These are phyloP conservation scores for Pseudogymnoascus sp. DNA, from an alignment of 2,329 filamentous ascomycete species.

Conservation along the genomic window DNA sequence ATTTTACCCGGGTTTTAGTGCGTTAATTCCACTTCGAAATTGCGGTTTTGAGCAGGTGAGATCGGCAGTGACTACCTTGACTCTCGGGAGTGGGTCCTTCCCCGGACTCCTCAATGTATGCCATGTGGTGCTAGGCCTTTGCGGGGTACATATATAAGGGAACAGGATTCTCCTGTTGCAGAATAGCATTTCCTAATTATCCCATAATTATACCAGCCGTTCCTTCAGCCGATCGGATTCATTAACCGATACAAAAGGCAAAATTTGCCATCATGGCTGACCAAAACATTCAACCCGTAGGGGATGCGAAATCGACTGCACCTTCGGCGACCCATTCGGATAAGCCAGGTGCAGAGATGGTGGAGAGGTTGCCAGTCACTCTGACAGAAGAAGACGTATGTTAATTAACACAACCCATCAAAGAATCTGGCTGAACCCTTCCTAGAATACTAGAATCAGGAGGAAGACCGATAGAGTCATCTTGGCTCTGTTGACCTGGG, in stretches of 20 bases:
- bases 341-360: not conserved
- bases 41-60: not conserved
- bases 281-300: not conserved
- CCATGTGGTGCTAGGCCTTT: not conserved
- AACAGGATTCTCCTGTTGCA: not conserved
- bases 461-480: slow-evolving; percentile 54
- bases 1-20: not conserved
- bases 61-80: not conserved
- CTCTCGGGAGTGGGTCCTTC: not conserved
- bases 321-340: not conserved
- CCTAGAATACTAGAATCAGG: slow-evolving; percentile 45
- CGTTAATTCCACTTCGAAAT: not conserved
- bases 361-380: not conserved
- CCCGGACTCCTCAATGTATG: not conserved
- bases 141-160: slow-evolving; percentile 6
- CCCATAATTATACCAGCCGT: not conserved
- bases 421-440: not conserved
- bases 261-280: not conserved
- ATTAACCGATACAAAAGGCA: not conserved
- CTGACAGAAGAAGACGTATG: slow-evolving; percentile 9
- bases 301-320: not conserved
- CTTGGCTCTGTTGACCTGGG: slow-evolving; percentile 45
- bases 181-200: not conserved
- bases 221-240: not conserved
- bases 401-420: not conserved